A percentile compares a stretch with the other conserved stretches of the same genome.
These are phyloP conservation scores for Podospora didyma DNA, from an alignment of 495 filamentous ascomycete genomes.

Conservation along the genomic window DNA sequence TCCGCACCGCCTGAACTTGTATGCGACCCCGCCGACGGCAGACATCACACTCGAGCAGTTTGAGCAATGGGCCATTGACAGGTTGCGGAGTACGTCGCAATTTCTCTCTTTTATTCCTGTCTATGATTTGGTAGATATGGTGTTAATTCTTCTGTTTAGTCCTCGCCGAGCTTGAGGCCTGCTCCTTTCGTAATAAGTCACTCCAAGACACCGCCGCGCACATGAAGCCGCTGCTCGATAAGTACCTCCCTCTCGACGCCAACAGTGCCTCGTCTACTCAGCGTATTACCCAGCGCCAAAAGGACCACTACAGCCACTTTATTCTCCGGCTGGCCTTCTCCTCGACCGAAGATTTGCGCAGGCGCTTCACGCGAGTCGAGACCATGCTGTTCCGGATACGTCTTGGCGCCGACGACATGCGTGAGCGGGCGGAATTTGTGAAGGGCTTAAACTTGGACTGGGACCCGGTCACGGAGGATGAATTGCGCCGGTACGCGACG, in stretches of 20 bases:
- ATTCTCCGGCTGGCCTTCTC: slow-evolving; percentile 93
- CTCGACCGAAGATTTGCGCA: slow-evolving; percentile 84
- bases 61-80: slow-evolving; percentile 98
- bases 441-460: slow-evolving; percentile 69
- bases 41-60: slow-evolving; percentile 98
- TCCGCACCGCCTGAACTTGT: slow-evolving; percentile 86
- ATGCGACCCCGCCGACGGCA: slow-evolving; percentile 78
- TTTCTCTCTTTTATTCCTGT: neutral
- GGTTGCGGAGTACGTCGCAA: slow-evolving; percentile 61
- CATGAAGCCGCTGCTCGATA: slow-evolving; percentile 76
- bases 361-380: slow-evolving; percentile 82
- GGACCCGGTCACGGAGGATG: slow-evolving; percentile 72
- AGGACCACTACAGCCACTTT: slow-evolving; percentile 97
- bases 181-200: slow-evolving; percentile 87
- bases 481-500: slow-evolving; percentile 52
- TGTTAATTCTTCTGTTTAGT: slow-evolving; percentile 46
- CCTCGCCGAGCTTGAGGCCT: slow-evolving; percentile 91
- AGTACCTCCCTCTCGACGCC: slow-evolving; percentile 78
- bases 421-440: slow-evolving; percentile 74
- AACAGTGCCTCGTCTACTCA: slow-evolving; percentile 60
- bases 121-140: slow-evolving; percentile 10
- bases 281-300: slow-evolving; percentile 73
- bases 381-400: slow-evolving; percentile 81
- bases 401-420: slow-evolving; percentile 63
- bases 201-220: slow-evolving; percentile 71